Conservation (phyloP, 306 rosid species). For the Pueraria montana region DNA sequence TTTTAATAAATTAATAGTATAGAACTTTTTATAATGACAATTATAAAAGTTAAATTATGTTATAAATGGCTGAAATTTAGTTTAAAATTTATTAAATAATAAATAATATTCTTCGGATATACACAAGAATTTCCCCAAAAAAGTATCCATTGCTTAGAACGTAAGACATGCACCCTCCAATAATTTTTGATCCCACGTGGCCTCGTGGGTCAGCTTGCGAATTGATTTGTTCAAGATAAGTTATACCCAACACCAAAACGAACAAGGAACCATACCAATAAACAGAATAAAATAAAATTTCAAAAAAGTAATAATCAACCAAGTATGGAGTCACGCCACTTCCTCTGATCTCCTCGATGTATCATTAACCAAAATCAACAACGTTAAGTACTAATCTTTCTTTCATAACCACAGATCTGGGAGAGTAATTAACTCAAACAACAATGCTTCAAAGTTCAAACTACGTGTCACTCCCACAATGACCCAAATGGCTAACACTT, state of each 20-base stretch:
- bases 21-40: too few species aligned
- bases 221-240: slow-evolving; percentile 39
- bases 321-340: slow-evolving; percentile 47
- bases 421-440: slow-evolving; percentile 35
- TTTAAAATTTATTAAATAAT: neutral
- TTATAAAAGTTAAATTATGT: too few species aligned
- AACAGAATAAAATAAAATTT: slow-evolving; percentile 14
- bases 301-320: slow-evolving; percentile 44
- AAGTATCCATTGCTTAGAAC: slow-evolving; percentile 20
- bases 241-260: slow-evolving; percentile 20
- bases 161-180: slow-evolving; percentile 23
- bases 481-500: slow-evolving; percentile 41
- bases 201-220: slow-evolving; percentile 15
- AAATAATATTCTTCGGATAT: neutral
- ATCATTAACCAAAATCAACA: slow-evolving; percentile 46
- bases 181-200: slow-evolving; percentile 28
- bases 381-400: slow-evolving; percentile 18
- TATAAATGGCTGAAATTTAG: too few species aligned
- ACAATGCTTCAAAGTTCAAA: neutral
- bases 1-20: too few species aligned
- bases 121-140: neutral
- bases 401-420: slow-evolving; percentile 40
- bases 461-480: slow-evolving; percentile 36
- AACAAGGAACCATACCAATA: slow-evolving; percentile 33
- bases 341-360: slow-evolving; percentile 34